phyloP scores from a whole-genome alignment of 306 rosid genomes.

The Amphicarpaea edgeworthii region DNA sequence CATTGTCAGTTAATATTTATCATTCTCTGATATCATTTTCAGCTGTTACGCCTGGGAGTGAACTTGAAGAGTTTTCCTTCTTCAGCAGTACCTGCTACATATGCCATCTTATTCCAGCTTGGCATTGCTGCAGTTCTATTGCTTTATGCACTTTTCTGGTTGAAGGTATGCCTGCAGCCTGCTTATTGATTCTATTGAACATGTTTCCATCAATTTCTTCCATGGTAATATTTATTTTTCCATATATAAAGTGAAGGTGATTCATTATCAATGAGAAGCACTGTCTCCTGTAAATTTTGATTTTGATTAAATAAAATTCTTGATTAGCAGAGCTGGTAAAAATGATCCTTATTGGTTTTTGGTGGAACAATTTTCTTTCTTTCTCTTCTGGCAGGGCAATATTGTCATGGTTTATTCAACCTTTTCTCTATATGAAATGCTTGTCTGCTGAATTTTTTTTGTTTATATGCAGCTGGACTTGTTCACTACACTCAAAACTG shows the following conservation, averaged over 20 bases:
- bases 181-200: slow-evolving; percentile 27
- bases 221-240: slow-evolving; percentile 4
- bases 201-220: slow-evolving; percentile 29
- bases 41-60: slow-evolving; percentile 85
- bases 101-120: slow-evolving; percentile 76
- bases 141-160: slow-evolving; percentile 89
- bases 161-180: slow-evolving; percentile 74
- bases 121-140: slow-evolving; percentile 82
- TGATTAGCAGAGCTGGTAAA: neutral
- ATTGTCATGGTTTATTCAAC: slow-evolving; percentile 7
- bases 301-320: slow-evolving; percentile 34
- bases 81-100: slow-evolving; percentile 66
- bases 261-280: slow-evolving; percentile 5
- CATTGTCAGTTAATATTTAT: slow-evolving; percentile 11
- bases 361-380: slow-evolving; percentile 5
- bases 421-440: neutral
- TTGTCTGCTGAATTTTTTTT: slow-evolving; percentile 23
- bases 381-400: slow-evolving; percentile 18
- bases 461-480: slow-evolving; percentile 82
- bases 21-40: slow-evolving; percentile 46
- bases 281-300: neutral
- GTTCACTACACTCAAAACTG: slow-evolving; percentile 82
- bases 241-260: neutral
- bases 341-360: neutral
- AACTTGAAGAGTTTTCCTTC: slow-evolving; percentile 89